Conservation (phyloP, 2,329 filamentous ascomycete genomes). For the Ophiostoma sp. region DNA sequence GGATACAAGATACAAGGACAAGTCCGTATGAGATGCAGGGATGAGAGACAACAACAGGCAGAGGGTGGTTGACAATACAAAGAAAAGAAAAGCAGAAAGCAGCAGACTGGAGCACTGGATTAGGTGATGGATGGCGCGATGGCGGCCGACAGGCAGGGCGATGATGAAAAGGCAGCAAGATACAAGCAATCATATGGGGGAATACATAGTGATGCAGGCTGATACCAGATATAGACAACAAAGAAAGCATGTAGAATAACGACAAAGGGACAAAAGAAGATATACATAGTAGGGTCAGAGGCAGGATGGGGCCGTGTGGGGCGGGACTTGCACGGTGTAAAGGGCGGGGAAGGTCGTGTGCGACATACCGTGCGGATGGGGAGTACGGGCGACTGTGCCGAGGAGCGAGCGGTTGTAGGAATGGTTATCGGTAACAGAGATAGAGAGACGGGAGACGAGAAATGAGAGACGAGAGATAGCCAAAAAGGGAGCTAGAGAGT, state of each 20-base stretch:
- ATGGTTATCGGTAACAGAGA: neutral
- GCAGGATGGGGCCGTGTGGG: constrained; percentile 12
- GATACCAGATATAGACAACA: constrained; percentile 4
- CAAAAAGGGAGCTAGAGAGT: neutral
- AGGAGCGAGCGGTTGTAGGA: neutral
- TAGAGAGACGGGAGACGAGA: neutral
- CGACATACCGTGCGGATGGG: constrained; percentile 15
- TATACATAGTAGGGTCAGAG: neutral
- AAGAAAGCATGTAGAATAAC: constrained; percentile 4
- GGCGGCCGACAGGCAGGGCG: neutral
- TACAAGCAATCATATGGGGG: neutral
- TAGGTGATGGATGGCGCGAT: constrained; percentile 15
- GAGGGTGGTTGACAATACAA: neutral
- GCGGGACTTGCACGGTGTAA: constrained; percentile 4
- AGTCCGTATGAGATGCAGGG: neutral
- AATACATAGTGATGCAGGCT: neutral
- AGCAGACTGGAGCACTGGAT: neutral
- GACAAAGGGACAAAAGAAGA: neutral
- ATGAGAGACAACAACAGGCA: neutral
- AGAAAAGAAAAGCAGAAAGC: neutral
- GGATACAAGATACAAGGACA: constrained; percentile 4
- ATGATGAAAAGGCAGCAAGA: neutral
- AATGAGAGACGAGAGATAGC: neutral
- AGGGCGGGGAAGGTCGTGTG: constrained; percentile 3
- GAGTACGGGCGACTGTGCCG: constrained; percentile 6